Evolutionary conservation across 257 asterid genomes (phyloP).

Genomic region (Nicotiana benthamiana): DNA sequence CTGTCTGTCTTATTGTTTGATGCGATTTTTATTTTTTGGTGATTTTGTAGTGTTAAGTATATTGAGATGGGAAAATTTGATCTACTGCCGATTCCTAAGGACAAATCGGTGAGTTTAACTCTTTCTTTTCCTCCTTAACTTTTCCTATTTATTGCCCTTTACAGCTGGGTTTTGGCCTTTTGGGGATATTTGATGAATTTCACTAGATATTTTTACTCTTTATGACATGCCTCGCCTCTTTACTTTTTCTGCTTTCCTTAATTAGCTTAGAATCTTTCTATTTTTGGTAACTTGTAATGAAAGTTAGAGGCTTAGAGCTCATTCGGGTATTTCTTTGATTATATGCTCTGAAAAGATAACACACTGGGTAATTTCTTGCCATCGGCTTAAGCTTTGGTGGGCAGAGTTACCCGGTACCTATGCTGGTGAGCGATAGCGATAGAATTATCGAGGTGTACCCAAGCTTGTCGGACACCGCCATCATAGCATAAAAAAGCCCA

Average conservation of each 20-base stretch:
- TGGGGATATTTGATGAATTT: not conserved
- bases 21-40: not conserved
- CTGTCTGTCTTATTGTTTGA: not conserved
- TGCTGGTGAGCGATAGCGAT: too few relatives aligned
- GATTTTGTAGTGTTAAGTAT: slow-evolving; percentile 29
- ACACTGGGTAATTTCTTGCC: too few relatives aligned
- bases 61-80: slow-evolving; percentile 79
- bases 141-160: not conserved
- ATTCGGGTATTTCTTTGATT: not conserved
- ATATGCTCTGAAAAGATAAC: too few relatives aligned
- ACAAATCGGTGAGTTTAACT: slow-evolving; percentile 58
- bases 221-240: not conserved
- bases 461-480: too few relatives aligned
- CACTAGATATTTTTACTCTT: not conserved
- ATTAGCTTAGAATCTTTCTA: not conserved
- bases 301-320: not conserved
- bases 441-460: too few relatives aligned
- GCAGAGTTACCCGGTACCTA: too few relatives aligned
- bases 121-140: not conserved
- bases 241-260: not conserved
- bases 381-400: too few relatives aligned
- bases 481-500: not conserved
- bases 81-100: slow-evolving; percentile 81
- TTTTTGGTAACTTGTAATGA: not conserved
- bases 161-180: not conserved